A percentile compares a stretch with the other conserved stretches of the same genome.
Evolutionary conservation across 192 early-diverging fungal species (phyloP).

Genomic region (Piromyces sp.): DNA sequence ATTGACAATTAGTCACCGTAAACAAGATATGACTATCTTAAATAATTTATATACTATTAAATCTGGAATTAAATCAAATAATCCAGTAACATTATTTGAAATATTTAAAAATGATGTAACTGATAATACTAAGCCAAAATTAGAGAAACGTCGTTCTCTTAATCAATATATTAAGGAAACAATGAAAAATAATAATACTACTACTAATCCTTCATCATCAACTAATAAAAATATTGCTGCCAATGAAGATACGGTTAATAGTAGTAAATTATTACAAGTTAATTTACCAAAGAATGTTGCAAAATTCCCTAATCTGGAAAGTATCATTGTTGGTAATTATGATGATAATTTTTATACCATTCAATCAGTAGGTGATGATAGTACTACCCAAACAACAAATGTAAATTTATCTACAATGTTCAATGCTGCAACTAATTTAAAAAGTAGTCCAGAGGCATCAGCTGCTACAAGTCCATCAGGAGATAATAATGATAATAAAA

Average conservation of each 20-base stretch:
- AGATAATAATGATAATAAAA: no score
- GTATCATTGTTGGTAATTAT: background rate
- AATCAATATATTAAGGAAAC: background rate
- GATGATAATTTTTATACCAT: background rate
- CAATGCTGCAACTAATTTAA: background rate
- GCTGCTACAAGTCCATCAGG: background rate
- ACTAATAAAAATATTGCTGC: background rate
- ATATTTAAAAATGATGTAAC: background rate
- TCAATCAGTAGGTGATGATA: background rate
- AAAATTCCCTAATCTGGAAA: background rate
- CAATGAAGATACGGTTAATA: background rate
- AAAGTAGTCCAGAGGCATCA: background rate
- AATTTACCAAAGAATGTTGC: background rate
- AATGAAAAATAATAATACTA: background rate
- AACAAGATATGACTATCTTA: background rate
- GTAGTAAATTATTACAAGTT: background rate
- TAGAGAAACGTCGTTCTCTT: background rate
- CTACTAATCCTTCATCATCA: background rate
- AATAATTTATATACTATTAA: background rate
- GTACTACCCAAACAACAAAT: background rate
- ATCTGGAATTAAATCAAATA: background rate
- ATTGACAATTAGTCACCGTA: background rate
- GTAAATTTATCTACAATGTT: background rate
- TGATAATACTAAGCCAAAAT: background rate
- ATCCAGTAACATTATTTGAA: background rate